These are phyloP conservation scores for Fraxinus xanthoxyloides DNA, from an alignment of 305 asterid genomes.

Conservation along the genomic window DNA sequence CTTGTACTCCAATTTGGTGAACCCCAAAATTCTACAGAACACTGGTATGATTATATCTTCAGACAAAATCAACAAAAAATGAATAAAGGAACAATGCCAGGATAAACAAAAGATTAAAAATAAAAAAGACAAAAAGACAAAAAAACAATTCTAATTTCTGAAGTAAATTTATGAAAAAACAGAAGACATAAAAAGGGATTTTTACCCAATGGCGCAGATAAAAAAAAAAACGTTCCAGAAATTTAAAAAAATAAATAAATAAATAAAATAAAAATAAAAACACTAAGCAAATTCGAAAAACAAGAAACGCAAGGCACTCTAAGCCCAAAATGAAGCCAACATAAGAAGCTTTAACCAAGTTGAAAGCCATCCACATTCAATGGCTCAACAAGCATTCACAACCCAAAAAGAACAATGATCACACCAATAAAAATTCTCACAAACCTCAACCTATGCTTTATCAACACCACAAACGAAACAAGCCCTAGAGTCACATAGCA, in stretches of 20 bases:
- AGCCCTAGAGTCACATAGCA: not conserved
- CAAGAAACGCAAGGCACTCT: not conserved
- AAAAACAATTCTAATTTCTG: not conserved
- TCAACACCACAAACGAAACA: not conserved
- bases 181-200: not conserved
- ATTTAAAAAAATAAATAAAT: no score
- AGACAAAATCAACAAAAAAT: not conserved
- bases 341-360: not conserved
- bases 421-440: not conserved
- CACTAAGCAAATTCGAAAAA: not conserved
- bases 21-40: not conserved
- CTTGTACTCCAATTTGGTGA: not conserved
- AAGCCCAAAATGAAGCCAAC: not conserved
- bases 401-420: slow-evolving; percentile 3
- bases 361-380: slow-evolving; percentile 11
- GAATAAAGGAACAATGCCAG: not conserved
- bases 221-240: not conserved
- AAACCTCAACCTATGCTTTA: slow-evolving; percentile 8
- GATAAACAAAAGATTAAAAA: not conserved
- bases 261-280: not conserved
- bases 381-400: not conserved
- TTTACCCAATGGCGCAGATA: not conserved
- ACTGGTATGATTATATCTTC: not conserved
- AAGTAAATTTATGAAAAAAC: not conserved
- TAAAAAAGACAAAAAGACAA: not conserved